Percentiles rank a stretch among this genome's conserved stretches.
These are phyloP conservation scores for Botryosphaeria agaves DNA, from an alignment of 2,329 filamentous ascomycete genomes.

Conservation along the genomic window DNA sequence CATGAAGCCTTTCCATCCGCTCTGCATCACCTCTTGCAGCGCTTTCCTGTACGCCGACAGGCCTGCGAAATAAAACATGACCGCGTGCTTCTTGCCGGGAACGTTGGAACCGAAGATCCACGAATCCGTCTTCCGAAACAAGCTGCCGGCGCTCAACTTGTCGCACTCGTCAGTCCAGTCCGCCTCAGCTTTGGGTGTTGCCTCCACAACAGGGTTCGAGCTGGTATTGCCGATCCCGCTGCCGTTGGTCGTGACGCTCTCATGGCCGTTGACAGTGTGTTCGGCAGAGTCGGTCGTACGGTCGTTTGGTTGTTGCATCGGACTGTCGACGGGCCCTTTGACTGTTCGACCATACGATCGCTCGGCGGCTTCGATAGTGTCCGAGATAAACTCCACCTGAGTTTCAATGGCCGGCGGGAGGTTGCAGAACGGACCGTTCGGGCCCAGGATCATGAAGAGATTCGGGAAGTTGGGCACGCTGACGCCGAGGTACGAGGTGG, in stretches of 20 bases:
- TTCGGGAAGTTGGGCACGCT: constrained; percentile 24
- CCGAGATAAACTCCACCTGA: constrained; percentile 16
- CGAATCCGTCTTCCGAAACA: constrained; percentile 11
- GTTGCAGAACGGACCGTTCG: constrained; percentile 22
- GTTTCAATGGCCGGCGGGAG: constrained; percentile 18
- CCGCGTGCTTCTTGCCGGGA: constrained; percentile 9
- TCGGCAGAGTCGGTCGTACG: too few species aligned
- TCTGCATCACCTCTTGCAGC: constrained; percentile 3
- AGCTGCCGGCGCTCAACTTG: constrained; percentile 7
- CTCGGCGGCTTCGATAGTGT: constrained; percentile 6
- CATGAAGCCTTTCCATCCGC: constrained; percentile 5
- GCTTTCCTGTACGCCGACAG: constrained; percentile 4
- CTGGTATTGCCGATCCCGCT: background rate
- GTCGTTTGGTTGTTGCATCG: too few species aligned
- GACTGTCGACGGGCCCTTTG: too few species aligned
- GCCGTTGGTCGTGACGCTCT: background rate
- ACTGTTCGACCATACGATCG: too few species aligned
- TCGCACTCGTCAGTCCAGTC: constrained; percentile 12
- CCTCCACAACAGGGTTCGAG: constrained; percentile 9
- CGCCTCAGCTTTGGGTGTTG: constrained; percentile 10
- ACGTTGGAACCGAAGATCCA: constrained; percentile 16
- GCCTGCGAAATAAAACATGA: constrained; percentile 8
- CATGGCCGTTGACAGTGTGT: background rate
- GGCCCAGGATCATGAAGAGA: constrained; percentile 24
- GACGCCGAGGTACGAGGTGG: constrained; percentile 22